Percentiles rank a stretch among this genome's conserved stretches.
Conservation (phyloP, 1,284 basidiomycete genomes). For the Gomphus sp. region DNA sequence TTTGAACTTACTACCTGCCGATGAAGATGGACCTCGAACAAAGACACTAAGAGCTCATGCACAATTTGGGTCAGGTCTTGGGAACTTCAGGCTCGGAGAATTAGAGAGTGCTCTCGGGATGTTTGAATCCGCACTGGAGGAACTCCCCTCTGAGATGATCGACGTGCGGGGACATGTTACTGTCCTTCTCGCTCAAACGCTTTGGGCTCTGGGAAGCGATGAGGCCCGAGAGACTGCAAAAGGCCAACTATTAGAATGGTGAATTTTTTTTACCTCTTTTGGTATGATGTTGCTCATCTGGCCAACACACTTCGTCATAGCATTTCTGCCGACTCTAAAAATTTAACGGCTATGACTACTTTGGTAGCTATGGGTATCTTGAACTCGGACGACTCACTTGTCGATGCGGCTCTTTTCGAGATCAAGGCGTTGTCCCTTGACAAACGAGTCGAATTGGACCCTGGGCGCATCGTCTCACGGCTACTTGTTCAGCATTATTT, state of each 20-base stretch:
- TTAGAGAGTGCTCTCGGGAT: constrained; percentile 52
- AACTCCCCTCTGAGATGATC: constrained; percentile 4
- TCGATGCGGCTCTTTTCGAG: constrained; percentile 84
- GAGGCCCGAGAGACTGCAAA: constrained; percentile 75
- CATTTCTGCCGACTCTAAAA: constrained; percentile 59
- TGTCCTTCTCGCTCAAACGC: constrained; percentile 67
- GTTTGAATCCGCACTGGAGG: constrained; percentile 59
- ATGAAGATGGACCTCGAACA: constrained; percentile 27
- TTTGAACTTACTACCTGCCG: constrained; percentile 58
- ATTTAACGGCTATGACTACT: constrained; percentile 70
- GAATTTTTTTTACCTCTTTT: background rate
- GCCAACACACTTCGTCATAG: constrained; percentile 25
- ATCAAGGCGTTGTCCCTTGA: constrained; percentile 60
- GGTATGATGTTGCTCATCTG: background rate
- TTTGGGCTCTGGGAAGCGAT: constrained; percentile 73
- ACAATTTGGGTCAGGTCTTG: constrained; percentile 63
- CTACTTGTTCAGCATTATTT: constrained; percentile 61
- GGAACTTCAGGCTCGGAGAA: constrained; percentile 56
- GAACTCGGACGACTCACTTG: constrained; percentile 66
- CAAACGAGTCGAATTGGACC: constrained; percentile 54
- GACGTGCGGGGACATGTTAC: constrained; percentile 61
- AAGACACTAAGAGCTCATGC: constrained; percentile 50
- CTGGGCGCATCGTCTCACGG: constrained; percentile 53
- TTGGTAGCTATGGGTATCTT: constrained; percentile 84
- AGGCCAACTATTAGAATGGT: constrained; percentile 80